A percentile compares a stretch with the other conserved stretches of the same genome.
These are phyloP conservation scores for Aeschynomene evenia DNA, from an alignment of 306 rosid genomes.

Conservation along the genomic window DNA sequence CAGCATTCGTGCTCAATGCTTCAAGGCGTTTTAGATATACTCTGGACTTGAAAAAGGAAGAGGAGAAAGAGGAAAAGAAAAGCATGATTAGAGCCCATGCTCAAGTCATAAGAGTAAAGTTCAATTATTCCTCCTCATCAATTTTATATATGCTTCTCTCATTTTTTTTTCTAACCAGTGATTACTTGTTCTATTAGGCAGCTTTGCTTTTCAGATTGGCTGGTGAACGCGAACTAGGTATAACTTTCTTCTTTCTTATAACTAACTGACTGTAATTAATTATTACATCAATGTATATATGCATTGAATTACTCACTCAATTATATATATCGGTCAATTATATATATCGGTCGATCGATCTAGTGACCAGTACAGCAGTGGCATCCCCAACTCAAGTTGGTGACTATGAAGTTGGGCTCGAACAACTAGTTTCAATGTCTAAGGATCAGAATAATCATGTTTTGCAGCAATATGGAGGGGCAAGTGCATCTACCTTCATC, in stretches of 20 bases:
- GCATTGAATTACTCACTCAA: no score
- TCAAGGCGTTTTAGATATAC: conserved; percentile 90
- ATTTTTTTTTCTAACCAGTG: conserved; percentile 35
- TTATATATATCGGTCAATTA: no score
- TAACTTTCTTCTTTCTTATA: conserved; percentile 2
- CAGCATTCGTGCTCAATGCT: conserved; percentile 84
- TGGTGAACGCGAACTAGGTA: conserved; percentile 85
- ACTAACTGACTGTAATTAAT: no score
- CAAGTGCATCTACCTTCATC: conserved; percentile 37
- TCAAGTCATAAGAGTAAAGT: conserved; percentile 86
- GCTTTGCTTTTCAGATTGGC: conserved; percentile 91
- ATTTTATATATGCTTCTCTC: neutral
- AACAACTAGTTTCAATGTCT: conserved; percentile 68
- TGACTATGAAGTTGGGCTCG: conserved; percentile 61
- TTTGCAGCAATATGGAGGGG: conserved; percentile 82
- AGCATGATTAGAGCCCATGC: conserved; percentile 90
- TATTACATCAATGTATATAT: no score
- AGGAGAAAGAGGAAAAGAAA: conserved; percentile 63
- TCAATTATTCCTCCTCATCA: neutral
- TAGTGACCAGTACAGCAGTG: conserved; percentile 43
- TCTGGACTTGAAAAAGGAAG: conserved; percentile 75
- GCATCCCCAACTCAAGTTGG: conserved; percentile 49
- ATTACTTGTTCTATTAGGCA: conserved; percentile 59
- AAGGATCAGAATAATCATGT: conserved; percentile 59
- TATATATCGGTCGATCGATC: no score